Percentiles rank a stretch among this genome's conserved stretches.
phyloP scores from a whole-genome alignment of 306 rosid species.

The Herpetospermum pedunculosum region DNA sequence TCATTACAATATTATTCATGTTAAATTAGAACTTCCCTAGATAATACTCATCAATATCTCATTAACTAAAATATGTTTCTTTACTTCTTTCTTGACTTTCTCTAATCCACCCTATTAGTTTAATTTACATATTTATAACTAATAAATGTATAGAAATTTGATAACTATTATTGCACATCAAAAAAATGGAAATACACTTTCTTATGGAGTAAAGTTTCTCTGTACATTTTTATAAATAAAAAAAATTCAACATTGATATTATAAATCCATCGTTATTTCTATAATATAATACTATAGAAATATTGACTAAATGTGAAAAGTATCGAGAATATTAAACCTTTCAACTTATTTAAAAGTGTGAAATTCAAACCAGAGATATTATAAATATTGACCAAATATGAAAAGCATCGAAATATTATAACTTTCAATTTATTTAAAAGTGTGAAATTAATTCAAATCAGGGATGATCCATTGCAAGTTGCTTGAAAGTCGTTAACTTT shows the following conservation, averaged over 20 bases:
- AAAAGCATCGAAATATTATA: not conserved
- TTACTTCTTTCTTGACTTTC: not conserved
- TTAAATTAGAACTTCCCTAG: not conserved
- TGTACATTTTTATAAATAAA: too few species aligned
- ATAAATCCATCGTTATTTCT: not conserved
- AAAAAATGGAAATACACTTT: too few species aligned
- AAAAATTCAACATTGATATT: too few species aligned
- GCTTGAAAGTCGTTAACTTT: not conserved
- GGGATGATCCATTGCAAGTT: not conserved
- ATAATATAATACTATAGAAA: not conserved
- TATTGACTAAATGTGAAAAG: not conserved
- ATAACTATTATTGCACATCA: too few species aligned
- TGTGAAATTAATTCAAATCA: not conserved
- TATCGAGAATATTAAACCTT: not conserved
- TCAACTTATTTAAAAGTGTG: not conserved
- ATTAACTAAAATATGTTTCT: not conserved
- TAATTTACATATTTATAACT: too few species aligned
- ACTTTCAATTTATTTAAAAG: too few species aligned
- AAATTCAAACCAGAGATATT: too few species aligned
- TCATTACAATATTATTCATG: not conserved
- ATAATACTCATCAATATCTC: not conserved
- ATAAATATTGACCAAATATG: not conserved
- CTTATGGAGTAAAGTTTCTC: too few species aligned
- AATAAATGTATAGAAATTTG: too few species aligned
- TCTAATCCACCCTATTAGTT: too few species aligned